Conservation (phyloP, 169 alveolate genomes). For the Cryptosporidium andersoni region DNA sequence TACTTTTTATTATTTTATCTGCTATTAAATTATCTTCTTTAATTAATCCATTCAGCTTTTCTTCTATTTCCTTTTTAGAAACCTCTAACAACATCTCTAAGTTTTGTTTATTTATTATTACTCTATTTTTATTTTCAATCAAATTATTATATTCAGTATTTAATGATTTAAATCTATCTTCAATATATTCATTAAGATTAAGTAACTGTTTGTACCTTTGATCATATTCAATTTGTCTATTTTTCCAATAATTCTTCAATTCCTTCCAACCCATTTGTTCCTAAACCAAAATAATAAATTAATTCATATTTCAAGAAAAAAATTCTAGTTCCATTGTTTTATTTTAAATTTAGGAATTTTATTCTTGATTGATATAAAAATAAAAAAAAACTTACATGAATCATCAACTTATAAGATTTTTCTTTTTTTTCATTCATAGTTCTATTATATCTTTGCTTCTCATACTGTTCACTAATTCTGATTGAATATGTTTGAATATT, state of each 20-base stretch:
- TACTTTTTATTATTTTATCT: not conserved
- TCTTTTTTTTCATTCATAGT: too few species aligned
- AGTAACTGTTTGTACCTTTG: constrained; percentile 21
- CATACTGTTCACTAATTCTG: too few species aligned
- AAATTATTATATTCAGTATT: constrained; percentile 26
- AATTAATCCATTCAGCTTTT: constrained; percentile 49
- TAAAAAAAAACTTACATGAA: too few species aligned
- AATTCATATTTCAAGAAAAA: not conserved
- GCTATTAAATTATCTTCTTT: constrained; percentile 11
- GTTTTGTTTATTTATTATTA: constrained; percentile 33
- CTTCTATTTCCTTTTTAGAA: constrained; percentile 52
- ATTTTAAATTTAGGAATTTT: too few species aligned
- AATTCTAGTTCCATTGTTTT: too few species aligned
- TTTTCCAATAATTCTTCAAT: constrained; percentile 1
- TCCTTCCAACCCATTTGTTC: constrained; percentile 8
- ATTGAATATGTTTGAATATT: too few species aligned
- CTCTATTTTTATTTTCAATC: constrained; percentile 16
- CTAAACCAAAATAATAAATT: not conserved
- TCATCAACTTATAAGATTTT: too few species aligned
- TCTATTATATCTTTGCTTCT: too few species aligned
- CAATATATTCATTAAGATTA: constrained; percentile 15
- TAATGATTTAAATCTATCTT: constrained; percentile 33
- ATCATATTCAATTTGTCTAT: constrained; percentile 22
- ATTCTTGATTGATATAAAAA: too few species aligned
- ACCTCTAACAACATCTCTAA: constrained; percentile 35